These are phyloP conservation scores for Solidago caesia DNA, from an alignment of 129 eudicot genomes.

Conservation along the genomic window DNA sequence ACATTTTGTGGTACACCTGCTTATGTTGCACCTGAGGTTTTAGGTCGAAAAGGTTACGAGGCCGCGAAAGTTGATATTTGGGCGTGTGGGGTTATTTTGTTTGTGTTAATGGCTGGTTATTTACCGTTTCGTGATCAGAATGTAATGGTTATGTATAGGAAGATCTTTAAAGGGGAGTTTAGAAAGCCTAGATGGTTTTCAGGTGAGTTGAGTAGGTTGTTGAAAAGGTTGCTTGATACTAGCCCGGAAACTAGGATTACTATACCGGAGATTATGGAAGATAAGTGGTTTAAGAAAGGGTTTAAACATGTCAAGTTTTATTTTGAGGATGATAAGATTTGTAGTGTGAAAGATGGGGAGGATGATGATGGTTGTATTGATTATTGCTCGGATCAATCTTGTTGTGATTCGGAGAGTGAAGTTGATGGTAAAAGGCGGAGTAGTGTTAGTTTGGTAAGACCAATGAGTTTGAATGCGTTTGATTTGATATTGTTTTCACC, in stretches of 20 bases:
- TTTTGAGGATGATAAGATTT: constrained; percentile 11
- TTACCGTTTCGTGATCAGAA: constrained; percentile 11
- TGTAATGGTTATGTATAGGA: constrained; percentile 15
- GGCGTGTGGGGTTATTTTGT: constrained; percentile 11
- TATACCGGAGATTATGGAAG: constrained; percentile 13
- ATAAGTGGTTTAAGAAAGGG: constrained; percentile 13
- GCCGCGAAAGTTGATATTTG: constrained; percentile 16
- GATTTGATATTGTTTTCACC: constrained; percentile 7
- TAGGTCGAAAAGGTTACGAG: constrained; percentile 9
- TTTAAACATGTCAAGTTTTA: constrained; percentile 7
- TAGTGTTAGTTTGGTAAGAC: not conserved
- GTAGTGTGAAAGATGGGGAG: constrained; percentile 3
- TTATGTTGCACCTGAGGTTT: constrained; percentile 15
- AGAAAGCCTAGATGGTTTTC: constrained; percentile 9
- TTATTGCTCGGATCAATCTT: constrained; percentile 5
- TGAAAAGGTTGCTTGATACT: not conserved
- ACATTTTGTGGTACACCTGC: constrained; percentile 17
- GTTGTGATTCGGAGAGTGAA: not conserved
- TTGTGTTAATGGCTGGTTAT: constrained; percentile 19
- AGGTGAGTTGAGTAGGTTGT: not conserved
- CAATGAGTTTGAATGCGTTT: constrained; percentile 12
- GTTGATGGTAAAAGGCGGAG: not conserved
- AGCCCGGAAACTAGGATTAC: not conserved
- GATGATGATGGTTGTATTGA: not conserved
- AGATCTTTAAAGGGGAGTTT: not conserved